phyloP scores from a whole-genome alignment of 1,284 basidiomycete genomes.

The Gomphus sp. region DNA sequence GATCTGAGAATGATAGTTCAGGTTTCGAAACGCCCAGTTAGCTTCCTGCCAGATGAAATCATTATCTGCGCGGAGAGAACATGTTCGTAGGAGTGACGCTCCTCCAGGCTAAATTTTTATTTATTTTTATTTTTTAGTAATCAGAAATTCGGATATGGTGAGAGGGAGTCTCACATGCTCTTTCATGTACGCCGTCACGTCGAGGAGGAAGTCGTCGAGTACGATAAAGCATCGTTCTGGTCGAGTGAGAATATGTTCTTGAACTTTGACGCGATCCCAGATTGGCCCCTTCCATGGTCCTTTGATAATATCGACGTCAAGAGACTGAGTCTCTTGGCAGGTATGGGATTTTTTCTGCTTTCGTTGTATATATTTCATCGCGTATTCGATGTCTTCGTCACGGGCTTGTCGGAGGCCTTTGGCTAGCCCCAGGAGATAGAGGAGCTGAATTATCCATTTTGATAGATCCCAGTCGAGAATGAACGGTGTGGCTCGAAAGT shows the following conservation, averaged over 20 bases:
- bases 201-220: constrained; percentile 54
- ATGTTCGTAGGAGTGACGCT: constrained; percentile 35
- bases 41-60: constrained; percentile 34
- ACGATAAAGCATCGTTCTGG: constrained; percentile 41
- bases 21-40: constrained; percentile 56
- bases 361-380: constrained; percentile 44
- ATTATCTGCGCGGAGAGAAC: constrained; percentile 25
- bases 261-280: constrained; percentile 33
- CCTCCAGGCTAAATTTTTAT: constrained; percentile 20
- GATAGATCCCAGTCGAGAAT: constrained; percentile 68
- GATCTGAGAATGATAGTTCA: constrained; percentile 63
- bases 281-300: constrained; percentile 29
- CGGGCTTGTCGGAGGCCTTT: constrained; percentile 44
- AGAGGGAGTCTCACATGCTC: constrained; percentile 46
- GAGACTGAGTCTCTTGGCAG: constrained; percentile 18
- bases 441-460: constrained; percentile 63
- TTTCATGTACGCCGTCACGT: constrained; percentile 52
- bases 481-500: constrained; percentile 59
- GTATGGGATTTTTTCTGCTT: constrained; percentile 22
- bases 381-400: constrained; percentile 50
- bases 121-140: no score
- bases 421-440: constrained; percentile 46
- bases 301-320: constrained; percentile 17
- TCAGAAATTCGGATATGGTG: background rate
- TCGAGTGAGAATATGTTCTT: constrained; percentile 26